Evolutionary conservation across 1,284 basidiomycete species (phyloP).

Genomic region (Malassezia globosa): DNA sequence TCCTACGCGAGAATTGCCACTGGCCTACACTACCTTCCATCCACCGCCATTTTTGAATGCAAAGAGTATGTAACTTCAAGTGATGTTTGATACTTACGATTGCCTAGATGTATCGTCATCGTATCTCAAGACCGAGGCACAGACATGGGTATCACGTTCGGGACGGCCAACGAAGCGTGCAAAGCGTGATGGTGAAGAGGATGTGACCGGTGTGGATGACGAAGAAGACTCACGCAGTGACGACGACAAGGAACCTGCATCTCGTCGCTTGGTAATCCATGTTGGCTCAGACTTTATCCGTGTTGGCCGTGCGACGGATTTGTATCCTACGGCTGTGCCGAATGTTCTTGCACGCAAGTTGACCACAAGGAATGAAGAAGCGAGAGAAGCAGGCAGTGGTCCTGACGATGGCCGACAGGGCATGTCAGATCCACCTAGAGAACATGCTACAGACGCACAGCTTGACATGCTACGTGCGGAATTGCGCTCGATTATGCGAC

Average conservation of each 20-base stretch:
- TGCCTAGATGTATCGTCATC: slow-evolving; percentile 39
- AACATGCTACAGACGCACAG: slow-evolving; percentile 13
- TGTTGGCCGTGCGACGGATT: slow-evolving; percentile 80
- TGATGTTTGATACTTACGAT: background rate
- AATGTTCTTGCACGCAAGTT: slow-evolving; percentile 59
- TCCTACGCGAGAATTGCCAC: slow-evolving; percentile 29
- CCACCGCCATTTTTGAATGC: slow-evolving; percentile 40
- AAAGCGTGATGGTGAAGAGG: slow-evolving; percentile 19
- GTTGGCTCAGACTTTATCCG: slow-evolving; percentile 77
- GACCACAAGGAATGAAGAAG: background rate
- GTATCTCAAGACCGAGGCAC: slow-evolving; percentile 42
- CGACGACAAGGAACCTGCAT: slow-evolving; percentile 16
- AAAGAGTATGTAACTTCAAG: slow-evolving; percentile 33
- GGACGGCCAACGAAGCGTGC: slow-evolving; percentile 12
- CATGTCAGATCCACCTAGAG: background rate
- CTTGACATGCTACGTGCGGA: slow-evolving; percentile 40
- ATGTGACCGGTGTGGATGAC: slow-evolving; percentile 21
- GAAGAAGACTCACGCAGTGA: slow-evolving; percentile 9
- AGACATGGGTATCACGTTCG: slow-evolving; percentile 36
- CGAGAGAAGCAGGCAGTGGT: too few relatives aligned
- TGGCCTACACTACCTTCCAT: slow-evolving; percentile 36
- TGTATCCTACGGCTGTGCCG: slow-evolving; percentile 62
- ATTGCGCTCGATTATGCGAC: slow-evolving; percentile 43
- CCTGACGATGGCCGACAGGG: background rate
- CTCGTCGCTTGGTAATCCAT: slow-evolving; percentile 66